Conservation (phyloP, 148 eudicot species). For the Amaranthus palmeri region DNA sequence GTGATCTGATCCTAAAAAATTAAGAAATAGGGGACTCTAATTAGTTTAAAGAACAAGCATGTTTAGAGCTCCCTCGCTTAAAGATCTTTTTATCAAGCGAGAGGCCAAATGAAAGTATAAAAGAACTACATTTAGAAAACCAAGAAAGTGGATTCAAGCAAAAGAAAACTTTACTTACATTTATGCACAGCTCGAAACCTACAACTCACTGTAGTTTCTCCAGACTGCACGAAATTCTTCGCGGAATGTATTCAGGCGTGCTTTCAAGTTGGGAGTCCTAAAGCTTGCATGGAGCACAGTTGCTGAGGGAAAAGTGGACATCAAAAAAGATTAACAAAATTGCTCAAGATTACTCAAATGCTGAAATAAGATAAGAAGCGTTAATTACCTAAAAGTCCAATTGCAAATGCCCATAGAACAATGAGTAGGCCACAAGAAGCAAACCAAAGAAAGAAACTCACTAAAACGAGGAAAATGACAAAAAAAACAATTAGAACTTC, state of each 20-base stretch:
- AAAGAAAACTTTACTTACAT: slow-evolving; percentile 31
- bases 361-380: not conserved
- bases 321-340: not conserved
- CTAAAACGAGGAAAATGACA: slow-evolving; percentile 32
- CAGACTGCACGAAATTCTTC: slow-evolving; percentile 99
- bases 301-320: slow-evolving; percentile 35
- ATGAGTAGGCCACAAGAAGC: slow-evolving; percentile 77
- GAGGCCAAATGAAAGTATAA: not conserved
- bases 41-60: not conserved
- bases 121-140: not conserved
- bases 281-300: slow-evolving; percentile 89
- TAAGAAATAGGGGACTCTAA: not conserved
- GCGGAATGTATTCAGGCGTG: slow-evolving; percentile 93
- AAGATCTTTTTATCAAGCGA: not conserved
- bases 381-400: slow-evolving; percentile 68
- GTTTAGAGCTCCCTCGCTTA: no score
- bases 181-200: slow-evolving; percentile 29
- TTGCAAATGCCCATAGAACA: slow-evolving; percentile 65
- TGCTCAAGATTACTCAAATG: not conserved
- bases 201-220: slow-evolving; percentile 94
- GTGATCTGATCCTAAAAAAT: not conserved
- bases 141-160: not conserved
- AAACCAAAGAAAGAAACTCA: slow-evolving; percentile 81
- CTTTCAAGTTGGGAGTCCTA: slow-evolving; percentile 93
- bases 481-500: slow-evolving; percentile 5